Evolutionary conservation across 2,329 filamentous ascomycete species (phyloP).

Genomic region (Penicillium sp.): DNA sequence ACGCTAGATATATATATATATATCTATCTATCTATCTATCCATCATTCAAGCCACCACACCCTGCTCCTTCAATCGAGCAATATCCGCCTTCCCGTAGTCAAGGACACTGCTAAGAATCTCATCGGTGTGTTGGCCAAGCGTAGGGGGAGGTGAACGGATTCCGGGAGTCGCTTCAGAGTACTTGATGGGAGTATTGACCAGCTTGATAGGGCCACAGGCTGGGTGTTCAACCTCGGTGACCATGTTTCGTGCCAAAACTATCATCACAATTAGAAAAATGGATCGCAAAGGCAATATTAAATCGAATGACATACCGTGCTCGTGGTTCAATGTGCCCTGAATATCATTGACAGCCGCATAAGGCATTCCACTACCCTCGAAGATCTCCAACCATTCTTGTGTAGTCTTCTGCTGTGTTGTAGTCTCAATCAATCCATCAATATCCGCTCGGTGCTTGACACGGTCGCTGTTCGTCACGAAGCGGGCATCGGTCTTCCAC

Average conservation of each 20-base stretch:
- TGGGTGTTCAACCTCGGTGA: constrained; percentile 80
- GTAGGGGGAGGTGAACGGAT: constrained; percentile 79
- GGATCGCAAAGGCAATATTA: neutral
- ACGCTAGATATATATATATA: neutral
- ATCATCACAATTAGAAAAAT: constrained; percentile 4
- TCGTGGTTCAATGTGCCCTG: constrained; percentile 79
- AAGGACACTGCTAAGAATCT: constrained; percentile 67
- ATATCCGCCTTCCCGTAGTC: constrained; percentile 63
- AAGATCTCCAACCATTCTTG: constrained; percentile 83
- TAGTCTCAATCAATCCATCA: constrained; percentile 73
- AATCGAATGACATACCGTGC: constrained; percentile 61
- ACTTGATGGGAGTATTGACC: constrained; percentile 93
- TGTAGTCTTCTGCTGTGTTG: constrained; percentile 76
- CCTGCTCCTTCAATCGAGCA: constrained; percentile 60
- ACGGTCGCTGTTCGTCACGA: constrained; percentile 59
- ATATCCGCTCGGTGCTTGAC: constrained; percentile 71
- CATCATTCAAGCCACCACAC: constrained; percentile 63
- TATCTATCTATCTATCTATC: too few species aligned
- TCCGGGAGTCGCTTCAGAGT: constrained; percentile 75
- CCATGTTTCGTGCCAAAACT: constrained; percentile 79
- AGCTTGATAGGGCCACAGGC: constrained; percentile 83
- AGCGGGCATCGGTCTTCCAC: constrained; percentile 58
- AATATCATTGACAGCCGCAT: constrained; percentile 91
- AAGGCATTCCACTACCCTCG: constrained; percentile 91
- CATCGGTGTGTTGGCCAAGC: constrained; percentile 82